A percentile compares a stretch with the other conserved stretches of the same genome.
Evolutionary conservation across 1,139 yeast species (phyloP).

Genomic region (Sugiyamaella pinicola): DNA sequence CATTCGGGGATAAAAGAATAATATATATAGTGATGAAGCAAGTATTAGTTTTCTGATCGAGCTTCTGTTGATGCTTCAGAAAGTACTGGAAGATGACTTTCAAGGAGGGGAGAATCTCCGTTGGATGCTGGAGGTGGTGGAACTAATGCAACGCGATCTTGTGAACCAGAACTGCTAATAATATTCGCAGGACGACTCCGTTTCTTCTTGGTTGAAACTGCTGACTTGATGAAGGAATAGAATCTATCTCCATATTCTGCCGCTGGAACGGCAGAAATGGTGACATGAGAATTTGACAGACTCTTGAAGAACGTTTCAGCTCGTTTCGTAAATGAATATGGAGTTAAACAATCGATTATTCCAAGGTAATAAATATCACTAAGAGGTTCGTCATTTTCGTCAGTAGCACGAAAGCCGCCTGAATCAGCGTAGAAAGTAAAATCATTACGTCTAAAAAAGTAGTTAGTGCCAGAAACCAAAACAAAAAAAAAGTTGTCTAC

Average conservation of each 20-base stretch:
- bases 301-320: constrained; percentile 88
- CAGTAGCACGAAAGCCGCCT: constrained; percentile 84
- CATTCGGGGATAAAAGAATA: neutral
- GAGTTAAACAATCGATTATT: constrained; percentile 89
- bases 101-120: constrained; percentile 7
- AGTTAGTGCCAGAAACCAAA: neutral
- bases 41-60: constrained; percentile 16
- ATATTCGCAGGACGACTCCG: neutral
- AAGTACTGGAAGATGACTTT: constrained; percentile 28
- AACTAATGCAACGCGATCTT: neutral
- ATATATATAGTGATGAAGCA: too few relatives aligned
- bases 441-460: constrained; percentile 31
- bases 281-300: constrained; percentile 63
- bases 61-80: constrained; percentile 28
- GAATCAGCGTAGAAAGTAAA: constrained; percentile 74
- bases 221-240: constrained; percentile 60
- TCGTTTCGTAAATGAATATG: constrained; percentile 73
- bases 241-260: constrained; percentile 87
- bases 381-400: constrained; percentile 61
- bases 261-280: constrained; percentile 90
- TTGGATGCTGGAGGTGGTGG: neutral
- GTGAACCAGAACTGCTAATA: neutral
- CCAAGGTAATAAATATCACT: constrained; percentile 85
- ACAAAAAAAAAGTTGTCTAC: too few relatives aligned
- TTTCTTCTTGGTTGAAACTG: constrained; percentile 29